phyloP scores from a whole-genome alignment of 2,329 filamentous ascomycete genomes.

The Ophiostoma perfectum region DNA sequence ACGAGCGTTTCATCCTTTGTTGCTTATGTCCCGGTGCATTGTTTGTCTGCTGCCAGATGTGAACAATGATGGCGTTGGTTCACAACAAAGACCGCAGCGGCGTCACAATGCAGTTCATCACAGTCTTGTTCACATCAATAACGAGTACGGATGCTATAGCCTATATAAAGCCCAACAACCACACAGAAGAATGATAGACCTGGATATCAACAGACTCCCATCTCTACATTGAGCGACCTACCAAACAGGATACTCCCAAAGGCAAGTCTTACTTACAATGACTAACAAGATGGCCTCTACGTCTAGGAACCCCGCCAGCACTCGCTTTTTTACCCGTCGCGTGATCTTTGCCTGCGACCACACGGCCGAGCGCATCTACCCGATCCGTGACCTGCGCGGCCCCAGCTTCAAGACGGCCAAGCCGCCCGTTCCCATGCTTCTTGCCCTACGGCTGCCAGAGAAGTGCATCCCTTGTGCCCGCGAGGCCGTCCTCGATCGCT shows the following conservation, averaged over 20 bases:
- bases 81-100: no score
- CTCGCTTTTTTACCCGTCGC: constrained; percentile 15
- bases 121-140: not conserved
- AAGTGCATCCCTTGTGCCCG: constrained; percentile 14
- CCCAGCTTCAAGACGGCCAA: not conserved
- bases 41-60: not conserved
- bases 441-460: constrained; percentile 13
- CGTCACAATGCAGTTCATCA: no score
- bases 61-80: no score
- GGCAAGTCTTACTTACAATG: not conserved
- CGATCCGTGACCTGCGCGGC: constrained; percentile 5
- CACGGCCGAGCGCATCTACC: constrained; percentile 3
- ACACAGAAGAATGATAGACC: not conserved
- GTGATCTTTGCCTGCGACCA: constrained; percentile 23
- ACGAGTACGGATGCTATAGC: not conserved
- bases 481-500: not conserved
- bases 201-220: not conserved
- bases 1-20: not conserved
- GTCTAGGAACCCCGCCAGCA: not conserved
- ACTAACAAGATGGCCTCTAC: not conserved
- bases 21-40: not conserved
- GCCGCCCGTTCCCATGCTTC: not conserved
- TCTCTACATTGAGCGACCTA: not conserved
- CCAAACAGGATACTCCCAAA: not conserved
- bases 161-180: not conserved